A percentile compares a stretch with the other conserved stretches of the same genome.
Conservation (phyloP, 2,329 filamentous ascomycete genomes). For the Colletotrichum liriopes region DNA sequence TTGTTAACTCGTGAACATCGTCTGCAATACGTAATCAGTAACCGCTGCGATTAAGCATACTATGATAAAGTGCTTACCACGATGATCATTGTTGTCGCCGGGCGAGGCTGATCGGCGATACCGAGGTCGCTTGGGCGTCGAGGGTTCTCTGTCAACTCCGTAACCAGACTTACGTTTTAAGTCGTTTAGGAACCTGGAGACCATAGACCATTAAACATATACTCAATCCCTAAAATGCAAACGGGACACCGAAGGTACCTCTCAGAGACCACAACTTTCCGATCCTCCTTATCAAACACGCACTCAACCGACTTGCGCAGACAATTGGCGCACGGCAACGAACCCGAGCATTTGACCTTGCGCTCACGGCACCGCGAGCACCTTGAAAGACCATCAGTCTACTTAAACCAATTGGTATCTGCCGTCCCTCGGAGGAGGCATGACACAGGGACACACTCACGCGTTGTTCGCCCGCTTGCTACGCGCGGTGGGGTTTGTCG, state of each 20-base stretch:
- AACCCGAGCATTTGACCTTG: constrained; percentile 35
- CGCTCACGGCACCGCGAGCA: constrained; percentile 34
- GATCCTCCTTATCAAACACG: constrained; percentile 37
- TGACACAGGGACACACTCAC: neutral
- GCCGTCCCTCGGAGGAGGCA: too few relatives aligned
- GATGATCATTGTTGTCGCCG: neutral
- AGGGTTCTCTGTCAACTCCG: neutral
- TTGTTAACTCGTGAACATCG: neutral
- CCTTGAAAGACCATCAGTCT: constrained; percentile 19
- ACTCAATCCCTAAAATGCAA: too few relatives aligned
- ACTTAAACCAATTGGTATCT: neutral
- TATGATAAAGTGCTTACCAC: neutral
- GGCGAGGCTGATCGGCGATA: constrained; percentile 10
- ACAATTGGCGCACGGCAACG: constrained; percentile 29
- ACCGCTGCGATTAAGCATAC: neutral
- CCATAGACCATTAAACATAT: neutral
- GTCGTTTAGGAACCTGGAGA: constrained; percentile 21
- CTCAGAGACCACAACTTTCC: constrained; percentile 30
- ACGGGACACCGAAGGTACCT: neutral
- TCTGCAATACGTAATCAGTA: neutral
- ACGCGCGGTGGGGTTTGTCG: neutral
- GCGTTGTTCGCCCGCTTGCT: constrained; percentile 22
- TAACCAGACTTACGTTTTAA: constrained; percentile 33
- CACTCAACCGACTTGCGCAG: constrained; percentile 25
- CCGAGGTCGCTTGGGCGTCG: constrained; percentile 14